These are phyloP conservation scores for Amylocystis lapponica DNA, from an alignment of 768 basidiomycete genomes.

Conservation along the genomic window DNA sequence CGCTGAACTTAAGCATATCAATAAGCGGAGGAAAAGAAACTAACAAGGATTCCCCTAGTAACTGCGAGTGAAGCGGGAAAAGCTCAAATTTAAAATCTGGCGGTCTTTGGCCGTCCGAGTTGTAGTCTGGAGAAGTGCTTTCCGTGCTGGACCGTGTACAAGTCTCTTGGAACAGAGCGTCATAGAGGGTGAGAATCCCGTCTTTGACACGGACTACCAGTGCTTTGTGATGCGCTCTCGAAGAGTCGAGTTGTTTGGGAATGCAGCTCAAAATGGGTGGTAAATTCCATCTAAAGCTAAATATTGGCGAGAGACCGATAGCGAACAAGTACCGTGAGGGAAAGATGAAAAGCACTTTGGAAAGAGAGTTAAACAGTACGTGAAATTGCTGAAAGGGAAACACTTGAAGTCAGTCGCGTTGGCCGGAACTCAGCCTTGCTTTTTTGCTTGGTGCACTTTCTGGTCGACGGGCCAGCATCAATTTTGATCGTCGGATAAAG, in stretches of 20 bases:
- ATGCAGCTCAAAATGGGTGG: constrained; percentile 81
- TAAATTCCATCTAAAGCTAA: constrained; percentile 85
- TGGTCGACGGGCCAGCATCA: constrained; percentile 59
- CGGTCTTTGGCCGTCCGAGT: constrained; percentile 27
- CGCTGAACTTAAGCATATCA: constrained; percentile 87
- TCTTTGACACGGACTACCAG: constrained; percentile 55
- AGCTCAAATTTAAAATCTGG: constrained; percentile 83
- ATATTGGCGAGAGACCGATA: constrained; percentile 79
- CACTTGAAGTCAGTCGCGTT: constrained; percentile 67
- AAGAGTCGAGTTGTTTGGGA: constrained; percentile 84
- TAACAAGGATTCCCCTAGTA: constrained; percentile 87
- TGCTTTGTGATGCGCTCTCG: constrained; percentile 66
- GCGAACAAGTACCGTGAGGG: constrained; percentile 81
- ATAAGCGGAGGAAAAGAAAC: constrained; percentile 90
- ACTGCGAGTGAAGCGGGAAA: constrained; percentile 82
- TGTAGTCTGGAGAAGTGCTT: constrained; percentile 55
- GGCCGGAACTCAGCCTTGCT: constrained; percentile 29
- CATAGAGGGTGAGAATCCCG: constrained; percentile 75
- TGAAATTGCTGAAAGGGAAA: constrained; percentile 76
- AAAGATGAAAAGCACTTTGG: constrained; percentile 80
- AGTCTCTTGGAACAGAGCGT: constrained; percentile 77
- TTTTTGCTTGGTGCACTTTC: constrained; percentile 21
- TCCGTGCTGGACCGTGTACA: constrained; percentile 62
- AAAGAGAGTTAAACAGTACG: constrained; percentile 78
- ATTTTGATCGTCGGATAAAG: constrained; percentile 57